phyloP scores from a whole-genome alignment of 2,329 filamentous ascomycete species.

The Orbilia blumenaviensis region DNA sequence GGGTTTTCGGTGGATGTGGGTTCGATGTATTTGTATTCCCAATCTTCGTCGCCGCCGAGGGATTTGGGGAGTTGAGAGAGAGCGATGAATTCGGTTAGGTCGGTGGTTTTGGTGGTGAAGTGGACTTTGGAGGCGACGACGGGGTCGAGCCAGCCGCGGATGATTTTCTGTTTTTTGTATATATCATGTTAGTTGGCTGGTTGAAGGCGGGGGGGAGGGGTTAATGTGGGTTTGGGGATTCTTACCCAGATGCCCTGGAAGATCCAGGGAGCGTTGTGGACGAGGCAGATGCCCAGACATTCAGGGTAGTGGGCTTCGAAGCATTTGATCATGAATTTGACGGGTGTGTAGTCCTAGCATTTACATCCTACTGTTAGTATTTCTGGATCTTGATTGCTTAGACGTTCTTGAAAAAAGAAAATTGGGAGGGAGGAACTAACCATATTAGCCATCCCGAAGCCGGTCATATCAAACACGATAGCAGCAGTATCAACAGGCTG shows the following conservation, averaged over 20 bases:
- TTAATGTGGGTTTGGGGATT: too few species aligned
- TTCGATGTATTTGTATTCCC: slow-evolving; percentile 83
- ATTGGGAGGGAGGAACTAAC: slow-evolving; percentile 60
- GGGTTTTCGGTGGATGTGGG: slow-evolving; percentile 79
- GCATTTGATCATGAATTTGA: slow-evolving; percentile 99
- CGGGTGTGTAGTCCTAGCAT: slow-evolving; percentile 82
- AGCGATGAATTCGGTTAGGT: slow-evolving; percentile 80
- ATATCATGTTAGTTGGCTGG: neutral
- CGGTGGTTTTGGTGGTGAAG: slow-evolving; percentile 83
- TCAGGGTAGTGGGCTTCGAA: slow-evolving; percentile 99
- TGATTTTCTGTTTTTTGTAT: slow-evolving; percentile 73
- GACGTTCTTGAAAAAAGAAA: too few species aligned
- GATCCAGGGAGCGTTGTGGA: slow-evolving; percentile 96
- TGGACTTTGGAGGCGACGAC: slow-evolving; percentile 94
- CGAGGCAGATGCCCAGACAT: slow-evolving; percentile 84
- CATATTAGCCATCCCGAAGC: slow-evolving; percentile 95
- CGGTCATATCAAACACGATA: slow-evolving; percentile 94
- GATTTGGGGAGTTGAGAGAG: slow-evolving; percentile 78
- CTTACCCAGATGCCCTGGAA: slow-evolving; percentile 76
- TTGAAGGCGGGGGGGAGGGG: neutral
- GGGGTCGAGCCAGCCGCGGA: slow-evolving; percentile 94
- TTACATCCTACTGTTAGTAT: neutral
- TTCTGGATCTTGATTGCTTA: too few species aligned
- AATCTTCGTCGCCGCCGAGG: slow-evolving; percentile 85
- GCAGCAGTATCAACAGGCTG: slow-evolving; percentile 90